These are phyloP conservation scores for Hypomyces perniciosus DNA, from an alignment of 2,329 filamentous ascomycete species.

Conservation along the genomic window DNA sequence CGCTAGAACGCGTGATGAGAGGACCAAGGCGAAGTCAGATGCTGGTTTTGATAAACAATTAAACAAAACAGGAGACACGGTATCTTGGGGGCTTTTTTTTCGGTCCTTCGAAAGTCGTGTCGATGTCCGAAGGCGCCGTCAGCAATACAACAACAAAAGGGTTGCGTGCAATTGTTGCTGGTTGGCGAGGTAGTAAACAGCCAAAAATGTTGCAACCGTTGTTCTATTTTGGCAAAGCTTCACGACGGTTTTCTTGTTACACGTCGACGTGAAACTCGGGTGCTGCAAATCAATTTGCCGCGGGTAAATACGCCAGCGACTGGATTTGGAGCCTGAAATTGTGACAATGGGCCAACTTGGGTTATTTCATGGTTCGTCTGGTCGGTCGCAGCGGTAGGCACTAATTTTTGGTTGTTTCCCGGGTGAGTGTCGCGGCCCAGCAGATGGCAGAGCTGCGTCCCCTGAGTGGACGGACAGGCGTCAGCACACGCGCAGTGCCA, in stretches of 20 bases:
- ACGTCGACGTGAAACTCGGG: background rate
- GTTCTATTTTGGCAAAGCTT: background rate
- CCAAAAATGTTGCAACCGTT: background rate
- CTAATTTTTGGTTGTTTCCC: slow-evolving; percentile 27
- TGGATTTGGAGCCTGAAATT: slow-evolving; percentile 17
- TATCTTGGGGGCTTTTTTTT: background rate
- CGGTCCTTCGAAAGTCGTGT: too few species aligned
- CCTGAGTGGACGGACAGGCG: slow-evolving; percentile 13
- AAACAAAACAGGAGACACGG: too few species aligned
- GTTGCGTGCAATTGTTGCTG: background rate
- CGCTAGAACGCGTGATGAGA: slow-evolving; percentile 14
- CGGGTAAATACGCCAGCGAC: slow-evolving; percentile 9
- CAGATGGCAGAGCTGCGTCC: slow-evolving; percentile 15
- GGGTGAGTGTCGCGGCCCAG: slow-evolving; percentile 19
- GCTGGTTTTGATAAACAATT: background rate
- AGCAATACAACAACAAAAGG: background rate
- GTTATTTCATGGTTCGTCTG: slow-evolving; percentile 39
- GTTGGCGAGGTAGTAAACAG: background rate
- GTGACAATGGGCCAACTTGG: slow-evolving; percentile 33
- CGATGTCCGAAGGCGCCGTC: background rate
- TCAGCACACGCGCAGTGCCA: slow-evolving; percentile 12
- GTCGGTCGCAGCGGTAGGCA: slow-evolving; percentile 23
- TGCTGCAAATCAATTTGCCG: slow-evolving; percentile 7
- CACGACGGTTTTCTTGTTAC: background rate
- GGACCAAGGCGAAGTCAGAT: slow-evolving; percentile 5